Conservation (phyloP, 2,329 filamentous ascomycete species). For the Ramularia collo-cygni region DNA sequence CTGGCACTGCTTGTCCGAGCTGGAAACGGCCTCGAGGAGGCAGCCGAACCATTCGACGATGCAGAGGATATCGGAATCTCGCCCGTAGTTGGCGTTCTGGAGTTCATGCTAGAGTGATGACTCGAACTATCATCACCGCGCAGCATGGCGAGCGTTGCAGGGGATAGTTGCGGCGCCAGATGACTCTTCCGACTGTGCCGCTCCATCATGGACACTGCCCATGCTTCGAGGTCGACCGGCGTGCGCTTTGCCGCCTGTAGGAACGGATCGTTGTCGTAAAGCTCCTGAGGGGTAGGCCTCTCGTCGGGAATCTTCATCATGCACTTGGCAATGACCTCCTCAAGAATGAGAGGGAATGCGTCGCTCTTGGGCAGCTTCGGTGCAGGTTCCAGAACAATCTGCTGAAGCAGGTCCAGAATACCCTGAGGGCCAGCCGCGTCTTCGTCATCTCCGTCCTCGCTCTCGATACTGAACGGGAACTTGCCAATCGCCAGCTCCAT, state of each 20-base stretch:
- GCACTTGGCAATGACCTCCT: constrained; percentile 96
- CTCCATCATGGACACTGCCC: constrained; percentile 92
- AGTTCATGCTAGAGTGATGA: constrained; percentile 12
- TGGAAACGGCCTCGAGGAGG: constrained; percentile 30
- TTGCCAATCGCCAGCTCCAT: constrained; percentile 98
- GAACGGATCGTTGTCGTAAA: constrained; percentile 90
- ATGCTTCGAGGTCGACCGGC: constrained; percentile 85
- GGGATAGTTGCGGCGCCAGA: constrained; percentile 71
- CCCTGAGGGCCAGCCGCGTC: constrained; percentile 72
- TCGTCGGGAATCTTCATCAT: constrained; percentile 82
- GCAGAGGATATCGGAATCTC: constrained; percentile 27
- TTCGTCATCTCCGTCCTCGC: constrained; percentile 65
- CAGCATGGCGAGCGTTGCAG: constrained; percentile 69
- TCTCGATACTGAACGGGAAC: constrained; percentile 87
- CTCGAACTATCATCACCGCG: constrained; percentile 38
- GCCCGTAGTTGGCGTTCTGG: constrained; percentile 24
- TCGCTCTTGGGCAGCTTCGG: constrained; percentile 93
- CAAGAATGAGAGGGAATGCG: constrained; percentile 88
- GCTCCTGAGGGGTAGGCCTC: constrained; percentile 84
- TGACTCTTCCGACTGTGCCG: constrained; percentile 93
- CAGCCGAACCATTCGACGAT: constrained; percentile 22
- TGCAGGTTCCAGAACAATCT: constrained; percentile 94
- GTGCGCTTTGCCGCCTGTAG: constrained; percentile 94
- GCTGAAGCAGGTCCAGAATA: constrained; percentile 90
- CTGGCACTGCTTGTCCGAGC: constrained; percentile 36